A percentile compares a stretch with the other conserved stretches of the same genome.
phyloP scores from a whole-genome alignment of 768 basidiomycete genomes.

The Cubamyces lactineus region DNA sequence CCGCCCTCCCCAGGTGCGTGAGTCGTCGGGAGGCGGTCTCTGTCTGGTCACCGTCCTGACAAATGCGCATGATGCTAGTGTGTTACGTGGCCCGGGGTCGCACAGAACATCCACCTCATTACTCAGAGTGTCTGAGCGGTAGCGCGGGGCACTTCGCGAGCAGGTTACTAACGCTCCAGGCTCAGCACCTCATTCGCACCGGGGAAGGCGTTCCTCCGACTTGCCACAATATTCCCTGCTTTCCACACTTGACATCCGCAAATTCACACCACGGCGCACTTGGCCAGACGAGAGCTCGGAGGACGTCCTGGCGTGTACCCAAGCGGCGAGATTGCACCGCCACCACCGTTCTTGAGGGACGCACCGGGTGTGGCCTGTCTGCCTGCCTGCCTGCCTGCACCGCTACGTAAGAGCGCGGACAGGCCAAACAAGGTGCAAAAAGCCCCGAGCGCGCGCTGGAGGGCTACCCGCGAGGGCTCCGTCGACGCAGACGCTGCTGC shows the following conservation, averaged over 20 bases:
- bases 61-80: conserved; percentile 4
- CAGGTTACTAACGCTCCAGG: neutral
- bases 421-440: conserved; percentile 9
- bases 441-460: neutral
- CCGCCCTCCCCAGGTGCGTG: too few species aligned
- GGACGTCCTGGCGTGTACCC: neutral
- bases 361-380: neutral
- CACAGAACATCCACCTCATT: neutral
- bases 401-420: conserved; percentile 2
- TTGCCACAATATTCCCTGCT: neutral
- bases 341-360: conserved; percentile 16
- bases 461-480: conserved; percentile 2
- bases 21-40: neutral
- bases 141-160: neutral
- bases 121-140: neutral
- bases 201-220: neutral
- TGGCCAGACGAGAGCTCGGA: neutral
- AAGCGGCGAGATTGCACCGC: conserved; percentile 5
- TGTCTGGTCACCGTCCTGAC: neutral
- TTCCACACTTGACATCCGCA: neutral
- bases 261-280: neutral
- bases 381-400: too few species aligned
- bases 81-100: neutral
- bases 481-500: neutral
- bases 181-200: neutral